A percentile compares a stretch with the other conserved stretches of the same genome.
Conservation (phyloP, 805 yeast genomes). For the Teunomyces panamensis region DNA sequence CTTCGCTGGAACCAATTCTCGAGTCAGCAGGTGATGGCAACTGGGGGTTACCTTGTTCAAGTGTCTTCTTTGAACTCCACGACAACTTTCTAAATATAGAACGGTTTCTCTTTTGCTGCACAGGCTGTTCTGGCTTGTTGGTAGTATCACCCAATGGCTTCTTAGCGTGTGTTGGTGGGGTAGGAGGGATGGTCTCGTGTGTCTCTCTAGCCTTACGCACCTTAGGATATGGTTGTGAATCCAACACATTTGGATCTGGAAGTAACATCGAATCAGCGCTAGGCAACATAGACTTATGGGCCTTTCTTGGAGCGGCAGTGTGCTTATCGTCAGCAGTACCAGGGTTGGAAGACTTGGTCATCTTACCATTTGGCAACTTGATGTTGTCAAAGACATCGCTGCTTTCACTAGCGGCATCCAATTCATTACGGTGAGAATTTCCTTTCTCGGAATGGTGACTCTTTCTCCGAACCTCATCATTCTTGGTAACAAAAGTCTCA, state of each 20-base stretch:
- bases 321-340: background rate
- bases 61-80: constrained; percentile 44
- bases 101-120: constrained; percentile 27
- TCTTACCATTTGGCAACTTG: constrained; percentile 46
- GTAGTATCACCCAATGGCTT: constrained; percentile 37
- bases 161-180: constrained; percentile 15
- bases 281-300: constrained; percentile 28
- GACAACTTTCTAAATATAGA: constrained; percentile 51
- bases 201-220: constrained; percentile 16
- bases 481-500: constrained; percentile 43
- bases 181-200: constrained; percentile 16
- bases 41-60: constrained; percentile 25
- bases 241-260: constrained; percentile 18
- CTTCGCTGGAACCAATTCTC: constrained; percentile 23
- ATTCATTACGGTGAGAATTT: constrained; percentile 2
- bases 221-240: constrained; percentile 19
- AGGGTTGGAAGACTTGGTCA: constrained; percentile 8
- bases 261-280: constrained; percentile 35
- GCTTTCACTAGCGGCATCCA: constrained; percentile 24
- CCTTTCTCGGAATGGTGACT: constrained; percentile 10
- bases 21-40: constrained; percentile 37
- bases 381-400: constrained; percentile 42
- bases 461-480: constrained; percentile 21
- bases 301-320: background rate
- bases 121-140: constrained; percentile 17